phyloP scores from a whole-genome alignment of 192 early-diverging fungal species.

The Gonapodya prolifera region DNA sequence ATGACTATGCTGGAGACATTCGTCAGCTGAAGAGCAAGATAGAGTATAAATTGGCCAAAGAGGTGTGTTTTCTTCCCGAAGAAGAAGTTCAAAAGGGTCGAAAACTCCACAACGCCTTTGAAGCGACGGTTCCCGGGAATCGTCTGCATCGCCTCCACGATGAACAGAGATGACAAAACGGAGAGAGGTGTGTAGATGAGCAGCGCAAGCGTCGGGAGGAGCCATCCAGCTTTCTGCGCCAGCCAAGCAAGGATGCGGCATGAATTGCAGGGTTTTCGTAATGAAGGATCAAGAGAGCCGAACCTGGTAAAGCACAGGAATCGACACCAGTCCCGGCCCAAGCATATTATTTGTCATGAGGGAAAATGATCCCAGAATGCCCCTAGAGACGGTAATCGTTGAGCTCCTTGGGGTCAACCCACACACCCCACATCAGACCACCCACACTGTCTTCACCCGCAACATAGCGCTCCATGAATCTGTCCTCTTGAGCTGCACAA shows the following conservation, averaged over 20 bases:
- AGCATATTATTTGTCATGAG: slow-evolving; percentile 38
- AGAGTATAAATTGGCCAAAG: slow-evolving; percentile 29
- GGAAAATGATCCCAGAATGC: slow-evolving; percentile 7
- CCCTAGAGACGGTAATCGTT: too few relatives aligned
- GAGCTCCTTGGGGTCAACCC: slow-evolving; percentile 17
- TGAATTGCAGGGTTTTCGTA: too few relatives aligned
- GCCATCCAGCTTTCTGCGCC: slow-evolving; percentile 16
- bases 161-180: slow-evolving; percentile 31
- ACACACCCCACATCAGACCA: slow-evolving; percentile 20
- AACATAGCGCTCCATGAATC: too few relatives aligned
- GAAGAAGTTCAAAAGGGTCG: slow-evolving; percentile 43
- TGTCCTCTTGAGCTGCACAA: too few relatives aligned
- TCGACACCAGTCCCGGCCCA: slow-evolving; percentile 32
- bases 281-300: too few relatives aligned
- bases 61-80: slow-evolving; percentile 27
- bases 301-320: slow-evolving; percentile 23
- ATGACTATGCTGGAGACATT: slow-evolving; percentile 32
- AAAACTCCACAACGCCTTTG: slow-evolving; percentile 41
- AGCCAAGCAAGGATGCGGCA: too few relatives aligned
- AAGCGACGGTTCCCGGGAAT: slow-evolving; percentile 42
- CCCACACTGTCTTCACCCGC: slow-evolving; percentile 9
- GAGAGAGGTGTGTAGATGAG: slow-evolving; percentile 26
- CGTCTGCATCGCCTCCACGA: slow-evolving; percentile 47
- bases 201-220: slow-evolving; percentile 12
- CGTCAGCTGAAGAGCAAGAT: slow-evolving; percentile 28